A percentile compares a stretch with the other conserved stretches of the same genome.
Conservation (phyloP, 2,329 filamentous ascomycete species). For the Fusarium sp. region DNA sequence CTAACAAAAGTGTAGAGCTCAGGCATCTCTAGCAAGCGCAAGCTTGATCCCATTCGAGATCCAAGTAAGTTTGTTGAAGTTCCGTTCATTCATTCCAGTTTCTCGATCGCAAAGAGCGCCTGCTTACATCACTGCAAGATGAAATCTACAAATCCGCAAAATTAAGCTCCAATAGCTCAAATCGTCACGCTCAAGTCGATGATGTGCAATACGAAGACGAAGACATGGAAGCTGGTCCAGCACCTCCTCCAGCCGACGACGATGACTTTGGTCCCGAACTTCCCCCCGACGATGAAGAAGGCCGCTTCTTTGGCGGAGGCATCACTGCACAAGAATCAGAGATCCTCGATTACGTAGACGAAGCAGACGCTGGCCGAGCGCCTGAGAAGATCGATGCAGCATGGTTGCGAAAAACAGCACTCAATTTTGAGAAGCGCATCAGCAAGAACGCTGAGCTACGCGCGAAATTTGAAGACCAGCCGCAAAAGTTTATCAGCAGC, state of each 20-base stretch:
- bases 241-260: constrained; percentile 62
- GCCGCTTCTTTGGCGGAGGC: constrained; percentile 94
- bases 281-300: constrained; percentile 76
- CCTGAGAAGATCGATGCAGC: constrained; percentile 83
- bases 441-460: constrained; percentile 90
- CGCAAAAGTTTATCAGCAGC: constrained; percentile 83
- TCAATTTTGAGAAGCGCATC: constrained; percentile 91
- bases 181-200: constrained; percentile 59
- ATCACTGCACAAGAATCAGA: constrained; percentile 83
- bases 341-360: constrained; percentile 88
- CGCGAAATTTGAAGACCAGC: constrained; percentile 83
- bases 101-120: background rate
- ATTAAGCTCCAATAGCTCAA: constrained; percentile 57
- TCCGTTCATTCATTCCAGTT: background rate
- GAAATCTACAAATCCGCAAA: constrained; percentile 74
- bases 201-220: constrained; percentile 60
- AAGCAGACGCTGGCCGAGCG: constrained; percentile 50
- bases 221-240: constrained; percentile 61
- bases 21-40: constrained; percentile 68
- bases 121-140: constrained; percentile 53
- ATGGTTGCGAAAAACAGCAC: constrained; percentile 84
- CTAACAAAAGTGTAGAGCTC: constrained; percentile 44
- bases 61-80: constrained; percentile 62
- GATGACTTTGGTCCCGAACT: constrained; percentile 59
- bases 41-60: constrained; percentile 70